A percentile compares a stretch with the other conserved stretches of the same genome.
Evolutionary conservation across 176 grass and related monocot genomes (phyloP).

Genomic region (Avena eriantha): DNA sequence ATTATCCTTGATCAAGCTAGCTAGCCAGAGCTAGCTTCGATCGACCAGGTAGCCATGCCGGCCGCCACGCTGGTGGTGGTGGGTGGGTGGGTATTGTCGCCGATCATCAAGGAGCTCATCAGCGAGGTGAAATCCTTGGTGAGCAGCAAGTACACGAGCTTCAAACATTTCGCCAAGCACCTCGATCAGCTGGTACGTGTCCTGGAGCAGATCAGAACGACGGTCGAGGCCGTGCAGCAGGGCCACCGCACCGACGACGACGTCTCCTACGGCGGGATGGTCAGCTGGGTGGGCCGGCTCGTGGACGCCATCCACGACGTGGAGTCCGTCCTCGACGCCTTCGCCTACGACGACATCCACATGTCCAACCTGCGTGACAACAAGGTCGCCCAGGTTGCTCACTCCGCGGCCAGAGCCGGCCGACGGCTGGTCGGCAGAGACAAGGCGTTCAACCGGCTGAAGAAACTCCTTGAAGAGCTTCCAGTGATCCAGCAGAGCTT

Average conservation of each 20-base stretch:
- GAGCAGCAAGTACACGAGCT: neutral
- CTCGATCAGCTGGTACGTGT: neutral
- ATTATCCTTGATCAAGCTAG: too few species aligned
- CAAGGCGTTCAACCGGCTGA: neutral
- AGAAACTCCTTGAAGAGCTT: neutral
- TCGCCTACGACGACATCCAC: neutral
- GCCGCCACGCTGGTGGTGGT: neutral
- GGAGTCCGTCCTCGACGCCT: neutral
- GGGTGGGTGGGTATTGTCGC: neutral
- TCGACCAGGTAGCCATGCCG: neutral
- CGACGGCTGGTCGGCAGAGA: neutral
- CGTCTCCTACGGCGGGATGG: neutral
- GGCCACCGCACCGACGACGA: neutral
- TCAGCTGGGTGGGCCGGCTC: neutral
- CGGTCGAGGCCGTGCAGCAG: neutral
- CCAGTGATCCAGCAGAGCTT: neutral
- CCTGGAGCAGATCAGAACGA: neutral
- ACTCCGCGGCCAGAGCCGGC: neutral
- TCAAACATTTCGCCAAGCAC: neutral
- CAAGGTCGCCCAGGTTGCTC: neutral
- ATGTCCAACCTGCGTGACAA: neutral
- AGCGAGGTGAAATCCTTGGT: neutral
- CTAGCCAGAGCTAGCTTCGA: too few species aligned
- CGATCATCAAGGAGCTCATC: slow-evolving; percentile 1
- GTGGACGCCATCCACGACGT: neutral